A percentile compares a stretch with the other conserved stretches of the same genome.
Evolutionary conservation across 1,284 basidiomycete genomes (phyloP).

Genomic region (Malassezia dermatis): DNA sequence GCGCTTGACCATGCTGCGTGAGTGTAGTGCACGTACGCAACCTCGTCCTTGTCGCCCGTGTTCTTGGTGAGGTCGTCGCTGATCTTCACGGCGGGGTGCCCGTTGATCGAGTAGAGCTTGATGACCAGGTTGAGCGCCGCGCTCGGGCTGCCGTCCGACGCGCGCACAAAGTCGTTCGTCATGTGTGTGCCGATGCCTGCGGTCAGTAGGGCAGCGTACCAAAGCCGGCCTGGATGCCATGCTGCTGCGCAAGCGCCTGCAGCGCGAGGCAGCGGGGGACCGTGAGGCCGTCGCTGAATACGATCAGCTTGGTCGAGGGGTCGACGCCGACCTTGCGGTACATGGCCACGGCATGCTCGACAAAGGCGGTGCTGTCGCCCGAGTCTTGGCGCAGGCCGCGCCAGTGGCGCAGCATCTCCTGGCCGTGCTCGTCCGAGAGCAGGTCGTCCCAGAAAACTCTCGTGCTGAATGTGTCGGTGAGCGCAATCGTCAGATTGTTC

Average conservation of each 20-base stretch:
- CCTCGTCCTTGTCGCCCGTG: conserved; percentile 36
- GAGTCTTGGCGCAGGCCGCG: conserved; percentile 40
- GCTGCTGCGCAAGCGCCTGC: conserved; percentile 21
- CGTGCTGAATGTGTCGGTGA: conserved; percentile 45
- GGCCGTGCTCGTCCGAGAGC: conserved; percentile 21
- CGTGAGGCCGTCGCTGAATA: conserved; percentile 39
- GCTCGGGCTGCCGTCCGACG: conserved; percentile 15
- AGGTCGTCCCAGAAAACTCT: conserved; percentile 43
- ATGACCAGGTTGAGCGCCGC: conserved; percentile 45
- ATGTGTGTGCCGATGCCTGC: conserved; percentile 30
- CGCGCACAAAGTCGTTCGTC: conserved; percentile 33
- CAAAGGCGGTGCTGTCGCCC: conserved; percentile 37
- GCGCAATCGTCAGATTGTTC: conserved; percentile 44
- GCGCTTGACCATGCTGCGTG: conserved; percentile 20
- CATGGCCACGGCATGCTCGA: conserved; percentile 24
- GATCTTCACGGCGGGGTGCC: conserved; percentile 40
- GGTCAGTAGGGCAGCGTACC: conserved; percentile 15
- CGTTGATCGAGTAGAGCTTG: conserved; percentile 37
- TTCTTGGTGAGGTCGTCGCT: conserved; percentile 46
- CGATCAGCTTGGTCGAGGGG: conserved; percentile 33
- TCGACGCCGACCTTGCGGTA: conserved; percentile 36
- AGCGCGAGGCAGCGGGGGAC: conserved; percentile 34
- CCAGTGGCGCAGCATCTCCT: conserved; percentile 37
- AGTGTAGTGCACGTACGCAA: conserved; percentile 17
- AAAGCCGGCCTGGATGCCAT: conserved; percentile 41